A percentile compares a stretch with the other conserved stretches of the same genome.
These are phyloP conservation scores for Trichocladium antarcticum DNA, from an alignment of 495 filamentous ascomycete genomes.

Conservation along the genomic window DNA sequence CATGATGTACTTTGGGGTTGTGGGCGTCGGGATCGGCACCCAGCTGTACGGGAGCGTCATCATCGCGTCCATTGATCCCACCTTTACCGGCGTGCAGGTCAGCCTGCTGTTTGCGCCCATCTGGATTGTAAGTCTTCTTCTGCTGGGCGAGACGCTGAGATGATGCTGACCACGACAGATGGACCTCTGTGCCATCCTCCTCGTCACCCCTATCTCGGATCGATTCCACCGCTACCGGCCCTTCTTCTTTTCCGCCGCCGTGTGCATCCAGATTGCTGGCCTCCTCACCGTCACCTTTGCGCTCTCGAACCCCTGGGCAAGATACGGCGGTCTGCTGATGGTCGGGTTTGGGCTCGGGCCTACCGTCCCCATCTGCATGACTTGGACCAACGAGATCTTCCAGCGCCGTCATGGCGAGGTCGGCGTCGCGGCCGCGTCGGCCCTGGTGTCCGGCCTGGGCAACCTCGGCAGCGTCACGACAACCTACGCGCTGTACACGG, in stretches of 20 bases:
- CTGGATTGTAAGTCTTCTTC: constrained; percentile 57
- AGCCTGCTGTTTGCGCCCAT: constrained; percentile 81
- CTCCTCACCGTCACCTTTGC: constrained; percentile 73
- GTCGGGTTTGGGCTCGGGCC: constrained; percentile 86
- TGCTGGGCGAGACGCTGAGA: not conserved
- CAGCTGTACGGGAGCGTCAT: constrained; percentile 81
- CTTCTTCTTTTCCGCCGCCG: constrained; percentile 68
- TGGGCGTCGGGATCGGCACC: constrained; percentile 81
- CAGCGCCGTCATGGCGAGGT: constrained; percentile 83
- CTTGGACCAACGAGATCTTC: constrained; percentile 87
- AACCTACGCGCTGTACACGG: constrained; percentile 79
- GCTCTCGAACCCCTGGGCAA: constrained; percentile 59
- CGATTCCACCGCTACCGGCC: constrained; percentile 74
- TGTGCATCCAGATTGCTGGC: constrained; percentile 70
- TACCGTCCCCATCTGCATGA: constrained; percentile 86
- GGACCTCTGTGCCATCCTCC: constrained; percentile 78
- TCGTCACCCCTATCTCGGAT: constrained; percentile 77
- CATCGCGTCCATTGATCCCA: constrained; percentile 63
- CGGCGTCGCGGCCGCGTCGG: constrained; percentile 79
- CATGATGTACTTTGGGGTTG: constrained; percentile 90
- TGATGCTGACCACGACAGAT: constrained; percentile 37
- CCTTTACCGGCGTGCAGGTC: constrained; percentile 60
- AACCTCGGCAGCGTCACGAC: constrained; percentile 78
- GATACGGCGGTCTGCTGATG: constrained; percentile 80
- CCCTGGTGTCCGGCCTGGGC: constrained; percentile 73